phyloP scores from a whole-genome alignment of 257 asterid species.

The Lantana camara region DNA sequence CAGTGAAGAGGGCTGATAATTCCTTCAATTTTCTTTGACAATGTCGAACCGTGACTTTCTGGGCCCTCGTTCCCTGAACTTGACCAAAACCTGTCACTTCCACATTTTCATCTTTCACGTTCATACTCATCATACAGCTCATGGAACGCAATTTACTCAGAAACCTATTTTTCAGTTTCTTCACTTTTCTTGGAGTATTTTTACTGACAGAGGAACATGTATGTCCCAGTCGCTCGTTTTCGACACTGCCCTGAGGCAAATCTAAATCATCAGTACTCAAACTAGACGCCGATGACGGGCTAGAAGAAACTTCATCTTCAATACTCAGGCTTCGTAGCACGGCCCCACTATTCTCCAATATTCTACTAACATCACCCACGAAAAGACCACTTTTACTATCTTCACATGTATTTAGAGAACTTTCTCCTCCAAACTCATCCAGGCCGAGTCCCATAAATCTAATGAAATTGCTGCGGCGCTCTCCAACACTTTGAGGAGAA shows the following conservation, averaged over 20 bases:
- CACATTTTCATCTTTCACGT: slow-evolving; percentile 33
- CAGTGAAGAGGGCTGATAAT: slow-evolving; percentile 81
- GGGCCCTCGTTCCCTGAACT: slow-evolving; percentile 39
- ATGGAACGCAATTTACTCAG: slow-evolving; percentile 63
- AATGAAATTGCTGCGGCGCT: slow-evolving; percentile 68
- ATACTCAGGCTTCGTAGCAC: slow-evolving; percentile 48
- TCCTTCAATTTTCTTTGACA: slow-evolving; percentile 62
- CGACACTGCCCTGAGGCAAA: slow-evolving; percentile 31
- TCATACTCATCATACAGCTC: slow-evolving; percentile 46
- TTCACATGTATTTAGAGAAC: slow-evolving; percentile 26
- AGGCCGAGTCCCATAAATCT: slow-evolving; percentile 50
- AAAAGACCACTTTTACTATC: slow-evolving; percentile 26
- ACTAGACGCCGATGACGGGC: slow-evolving; percentile 52
- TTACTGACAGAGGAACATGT: background rate
- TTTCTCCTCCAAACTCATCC: slow-evolving; percentile 35
- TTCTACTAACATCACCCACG: slow-evolving; percentile 41
- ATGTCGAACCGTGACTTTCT: slow-evolving; percentile 68
- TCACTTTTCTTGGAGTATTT: slow-evolving; percentile 24
- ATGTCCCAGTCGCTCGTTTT: slow-evolving; percentile 15
- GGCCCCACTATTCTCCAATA: slow-evolving; percentile 58
- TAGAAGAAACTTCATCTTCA: slow-evolving; percentile 60
- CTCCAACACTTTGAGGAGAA: slow-evolving; percentile 77
- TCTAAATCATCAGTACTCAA: slow-evolving; percentile 46
- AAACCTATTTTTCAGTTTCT: slow-evolving; percentile 45
- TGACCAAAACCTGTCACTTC: slow-evolving; percentile 22